A percentile compares a stretch with the other conserved stretches of the same genome.
These are phyloP conservation scores for Aureobasidium leucospermi DNA, from an alignment of 2,329 filamentous ascomycete genomes.

Conservation along the genomic window DNA sequence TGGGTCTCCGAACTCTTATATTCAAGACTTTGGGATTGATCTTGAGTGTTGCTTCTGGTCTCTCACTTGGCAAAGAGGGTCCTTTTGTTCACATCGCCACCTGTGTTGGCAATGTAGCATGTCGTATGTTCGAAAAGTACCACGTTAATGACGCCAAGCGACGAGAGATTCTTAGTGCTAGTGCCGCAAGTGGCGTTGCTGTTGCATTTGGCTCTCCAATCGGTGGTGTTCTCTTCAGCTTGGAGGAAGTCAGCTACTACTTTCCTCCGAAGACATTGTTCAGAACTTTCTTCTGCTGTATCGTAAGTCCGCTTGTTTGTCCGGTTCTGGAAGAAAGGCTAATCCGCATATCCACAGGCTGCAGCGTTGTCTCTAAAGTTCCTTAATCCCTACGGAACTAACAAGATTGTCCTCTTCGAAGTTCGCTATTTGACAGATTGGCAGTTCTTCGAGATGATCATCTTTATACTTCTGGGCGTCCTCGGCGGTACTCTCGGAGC, in stretches of 20 bases:
- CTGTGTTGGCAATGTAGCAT: conserved; percentile 90
- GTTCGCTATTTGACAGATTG: conserved; percentile 86
- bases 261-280: conserved; percentile 97
- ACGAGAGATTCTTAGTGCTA: conserved; percentile 86
- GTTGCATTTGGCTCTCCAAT: conserved; percentile 90
- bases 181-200: conserved; percentile 83
- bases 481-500: conserved; percentile 80
- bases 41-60: conserved; percentile 81
- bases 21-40: conserved; percentile 79
- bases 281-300: conserved; percentile 96
- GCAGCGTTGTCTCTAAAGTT: conserved; percentile 90
- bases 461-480: conserved; percentile 79
- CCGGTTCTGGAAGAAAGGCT: neutral
- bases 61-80: conserved; percentile 90
- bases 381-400: conserved; percentile 88
- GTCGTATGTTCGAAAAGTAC: conserved; percentile 90
- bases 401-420: conserved; percentile 95
- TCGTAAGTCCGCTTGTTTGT: conserved; percentile 44
- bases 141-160: conserved; percentile 90
- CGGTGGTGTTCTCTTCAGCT: conserved; percentile 82
- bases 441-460: conserved; percentile 83
- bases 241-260: conserved; percentile 96
- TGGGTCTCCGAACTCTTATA: conserved; percentile 78
- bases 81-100: conserved; percentile 97
- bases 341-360: conserved; percentile 27